phyloP scores from a whole-genome alignment of 345 rosid species.

The Populus nigra region DNA sequence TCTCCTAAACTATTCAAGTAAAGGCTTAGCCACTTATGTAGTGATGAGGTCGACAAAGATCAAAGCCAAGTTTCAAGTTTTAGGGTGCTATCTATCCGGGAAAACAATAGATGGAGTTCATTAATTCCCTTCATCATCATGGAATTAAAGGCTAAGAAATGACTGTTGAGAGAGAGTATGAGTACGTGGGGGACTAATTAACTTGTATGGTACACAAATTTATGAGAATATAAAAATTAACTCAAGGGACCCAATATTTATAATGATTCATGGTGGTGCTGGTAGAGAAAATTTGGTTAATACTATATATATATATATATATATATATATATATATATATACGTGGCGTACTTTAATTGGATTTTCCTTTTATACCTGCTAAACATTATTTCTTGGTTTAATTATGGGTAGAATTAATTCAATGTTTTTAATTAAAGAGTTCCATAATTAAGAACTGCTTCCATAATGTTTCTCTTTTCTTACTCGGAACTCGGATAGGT shows the following conservation, averaged over 20 bases:
- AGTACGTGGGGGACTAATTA: not conserved
- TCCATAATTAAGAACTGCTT: too few species aligned
- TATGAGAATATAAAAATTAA: not conserved
- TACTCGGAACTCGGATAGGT: not conserved
- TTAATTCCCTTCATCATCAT: not conserved
- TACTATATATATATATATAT: too few species aligned
- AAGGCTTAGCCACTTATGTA: slow-evolving; percentile 52
- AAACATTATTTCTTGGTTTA: too few species aligned
- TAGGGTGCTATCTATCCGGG: not conserved
- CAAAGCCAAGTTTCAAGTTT: not conserved
- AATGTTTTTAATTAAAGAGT: too few species aligned
- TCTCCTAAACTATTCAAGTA: slow-evolving; percentile 45
- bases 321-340: too few species aligned
- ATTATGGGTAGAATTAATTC: too few species aligned
- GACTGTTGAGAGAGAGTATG: not conserved
- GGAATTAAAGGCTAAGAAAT: not conserved
- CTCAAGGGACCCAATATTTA: not conserved
- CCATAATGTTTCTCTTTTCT: not conserved
- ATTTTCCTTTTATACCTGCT: not conserved
- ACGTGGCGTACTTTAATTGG: not conserved
- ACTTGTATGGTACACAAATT: not conserved
- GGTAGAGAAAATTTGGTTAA: not conserved
- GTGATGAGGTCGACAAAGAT: not conserved
- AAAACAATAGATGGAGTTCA: not conserved
- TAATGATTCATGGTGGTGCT: not conserved